Conservation (phyloP, 495 filamentous ascomycete species). For the Hypomontagnella monticulosa region DNA sequence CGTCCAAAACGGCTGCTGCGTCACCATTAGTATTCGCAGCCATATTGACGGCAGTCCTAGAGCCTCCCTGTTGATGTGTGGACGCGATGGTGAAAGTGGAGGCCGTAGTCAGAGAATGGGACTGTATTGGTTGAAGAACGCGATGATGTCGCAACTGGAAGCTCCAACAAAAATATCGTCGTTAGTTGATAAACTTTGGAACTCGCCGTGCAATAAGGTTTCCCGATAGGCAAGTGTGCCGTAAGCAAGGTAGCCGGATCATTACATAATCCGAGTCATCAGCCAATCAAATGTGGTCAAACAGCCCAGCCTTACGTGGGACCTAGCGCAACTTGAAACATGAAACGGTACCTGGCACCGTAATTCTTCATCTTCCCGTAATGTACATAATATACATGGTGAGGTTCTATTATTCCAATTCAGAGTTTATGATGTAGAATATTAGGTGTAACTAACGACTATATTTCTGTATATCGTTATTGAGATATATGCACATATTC, state of each 20-base stretch:
- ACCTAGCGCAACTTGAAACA: not conserved
- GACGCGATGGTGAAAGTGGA: conserved; percentile 16
- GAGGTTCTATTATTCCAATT: no score
- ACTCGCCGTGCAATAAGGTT: no score
- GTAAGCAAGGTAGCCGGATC: conserved; percentile 21
- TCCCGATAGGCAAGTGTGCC: no score
- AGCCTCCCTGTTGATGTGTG: conserved; percentile 37
- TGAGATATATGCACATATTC: no score
- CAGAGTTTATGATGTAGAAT: no score
- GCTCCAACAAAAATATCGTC: conserved; percentile 37
- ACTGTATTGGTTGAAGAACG: conserved; percentile 30
- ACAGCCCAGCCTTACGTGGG: not conserved
- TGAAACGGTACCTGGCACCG: not conserved
- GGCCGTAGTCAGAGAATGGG: conserved; percentile 12
- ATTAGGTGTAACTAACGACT: no score
- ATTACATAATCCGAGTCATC: conserved; percentile 17
- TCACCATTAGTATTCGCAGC: conserved; percentile 69
- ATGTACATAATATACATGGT: no score
- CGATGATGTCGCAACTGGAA: conserved; percentile 40
- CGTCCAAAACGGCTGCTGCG: conserved; percentile 58
- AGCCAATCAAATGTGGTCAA: conserved; percentile 14
- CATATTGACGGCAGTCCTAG: conserved; percentile 50
- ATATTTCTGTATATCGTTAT: no score
- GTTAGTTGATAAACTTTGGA: not conserved
- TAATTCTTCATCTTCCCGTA: conserved; percentile 1